Conservation (phyloP, 345 rosid genomes). For the Angophora floribunda region DNA sequence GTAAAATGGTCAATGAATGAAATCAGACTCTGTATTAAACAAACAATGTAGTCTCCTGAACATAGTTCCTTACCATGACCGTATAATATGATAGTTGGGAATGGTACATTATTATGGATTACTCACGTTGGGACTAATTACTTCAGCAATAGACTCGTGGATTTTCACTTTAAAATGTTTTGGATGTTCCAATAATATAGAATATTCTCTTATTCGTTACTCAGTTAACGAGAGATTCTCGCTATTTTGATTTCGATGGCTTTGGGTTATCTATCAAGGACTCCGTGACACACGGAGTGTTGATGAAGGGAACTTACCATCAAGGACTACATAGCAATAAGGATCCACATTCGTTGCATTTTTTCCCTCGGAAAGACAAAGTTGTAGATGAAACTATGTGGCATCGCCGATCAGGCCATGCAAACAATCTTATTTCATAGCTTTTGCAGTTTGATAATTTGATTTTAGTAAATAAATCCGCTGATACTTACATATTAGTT, state of each 20-base stretch:
- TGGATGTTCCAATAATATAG: background rate
- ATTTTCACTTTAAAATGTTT: background rate
- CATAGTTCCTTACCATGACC: background rate
- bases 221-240: background rate
- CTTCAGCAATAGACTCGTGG: background rate
- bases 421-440: too few relatives aligned
- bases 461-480: background rate
- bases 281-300: background rate
- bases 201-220: too few relatives aligned
- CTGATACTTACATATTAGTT: background rate
- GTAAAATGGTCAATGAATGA: background rate
- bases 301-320: background rate
- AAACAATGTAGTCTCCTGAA: background rate
- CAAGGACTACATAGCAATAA: background rate
- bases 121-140: background rate
- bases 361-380: background rate
- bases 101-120: background rate
- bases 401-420: background rate
- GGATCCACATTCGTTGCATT: background rate
- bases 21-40: background rate
- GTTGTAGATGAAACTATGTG: background rate
- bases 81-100: background rate
- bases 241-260: background rate
- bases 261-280: background rate
- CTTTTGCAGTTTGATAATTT: background rate